Conservation (phyloP, 1,284 basidiomycete species). For the Xerocomus amazonicus region DNA sequence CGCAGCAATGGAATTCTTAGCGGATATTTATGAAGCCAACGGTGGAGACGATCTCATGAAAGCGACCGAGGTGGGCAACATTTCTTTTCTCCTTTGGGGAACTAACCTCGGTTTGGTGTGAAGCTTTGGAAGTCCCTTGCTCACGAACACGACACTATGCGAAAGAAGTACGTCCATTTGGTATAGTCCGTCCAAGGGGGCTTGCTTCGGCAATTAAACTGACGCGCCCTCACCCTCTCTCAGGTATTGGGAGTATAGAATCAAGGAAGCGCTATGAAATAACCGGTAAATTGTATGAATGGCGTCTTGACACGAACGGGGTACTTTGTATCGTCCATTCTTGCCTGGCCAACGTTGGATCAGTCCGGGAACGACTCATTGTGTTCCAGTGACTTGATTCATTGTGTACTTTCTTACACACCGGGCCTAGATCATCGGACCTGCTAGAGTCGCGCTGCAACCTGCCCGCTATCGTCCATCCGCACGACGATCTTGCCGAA, state of each 20-base stretch:
- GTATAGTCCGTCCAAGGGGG: neutral
- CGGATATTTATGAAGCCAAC: slow-evolving; percentile 68
- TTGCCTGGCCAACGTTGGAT: neutral
- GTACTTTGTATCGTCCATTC: slow-evolving; percentile 1
- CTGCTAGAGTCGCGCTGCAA: slow-evolving; percentile 26
- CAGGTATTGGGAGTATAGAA: slow-evolving; percentile 47
- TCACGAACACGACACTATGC: slow-evolving; percentile 69
- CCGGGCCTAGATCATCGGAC: neutral
- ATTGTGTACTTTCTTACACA: neutral
- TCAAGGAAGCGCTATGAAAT: slow-evolving; percentile 39
- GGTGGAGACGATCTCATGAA: slow-evolving; percentile 36
- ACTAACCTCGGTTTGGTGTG: slow-evolving; percentile 14
- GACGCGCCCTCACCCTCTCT: slow-evolving; percentile 14
- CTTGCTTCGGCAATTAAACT: slow-evolving; percentile 27
- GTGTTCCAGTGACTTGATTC: neutral
- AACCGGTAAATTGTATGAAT: slow-evolving; percentile 20
- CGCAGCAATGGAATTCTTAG: slow-evolving; percentile 82
- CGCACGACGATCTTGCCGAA: slow-evolving; percentile 75
- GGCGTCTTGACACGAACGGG: slow-evolving; percentile 6
- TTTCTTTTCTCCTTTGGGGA: slow-evolving; percentile 2
- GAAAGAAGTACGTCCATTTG: slow-evolving; percentile 60
- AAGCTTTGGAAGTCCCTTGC: slow-evolving; percentile 73
- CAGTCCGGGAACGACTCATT: neutral
- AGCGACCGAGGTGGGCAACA: slow-evolving; percentile 23
- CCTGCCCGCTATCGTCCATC: slow-evolving; percentile 29